Evolutionary conservation across 2,329 filamentous ascomycete genomes (phyloP).

Genomic region (Colletotrichum spinosum): DNA sequence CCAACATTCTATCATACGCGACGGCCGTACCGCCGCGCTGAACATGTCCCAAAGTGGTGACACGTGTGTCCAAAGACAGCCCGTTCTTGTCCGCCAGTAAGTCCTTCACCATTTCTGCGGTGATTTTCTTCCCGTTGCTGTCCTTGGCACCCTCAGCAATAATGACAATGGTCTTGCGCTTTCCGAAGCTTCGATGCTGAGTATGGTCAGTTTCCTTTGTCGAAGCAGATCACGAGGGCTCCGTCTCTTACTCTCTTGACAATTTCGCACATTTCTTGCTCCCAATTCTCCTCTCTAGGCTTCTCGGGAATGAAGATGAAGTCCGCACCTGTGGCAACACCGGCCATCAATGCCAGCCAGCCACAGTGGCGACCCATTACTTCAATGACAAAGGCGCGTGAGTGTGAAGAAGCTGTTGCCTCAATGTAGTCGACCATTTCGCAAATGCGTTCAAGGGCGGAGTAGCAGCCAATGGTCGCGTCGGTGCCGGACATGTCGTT

Average conservation of each 20-base stretch:
- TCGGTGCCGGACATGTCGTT: slow-evolving; percentile 98
- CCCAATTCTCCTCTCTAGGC: slow-evolving; percentile 88
- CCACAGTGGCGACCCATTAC: slow-evolving; percentile 99
- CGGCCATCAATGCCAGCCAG: slow-evolving; percentile 96
- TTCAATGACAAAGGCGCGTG: slow-evolving; percentile 95
- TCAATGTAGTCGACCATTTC: slow-evolving; percentile 98
- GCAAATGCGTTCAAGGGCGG: slow-evolving; percentile 91
- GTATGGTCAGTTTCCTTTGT: slow-evolving; percentile 17
- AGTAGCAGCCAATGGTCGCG: slow-evolving; percentile 97
- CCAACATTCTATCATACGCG: slow-evolving; percentile 93
- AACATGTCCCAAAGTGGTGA: slow-evolving; percentile 97
- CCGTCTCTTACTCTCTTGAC: slow-evolving; percentile 71
- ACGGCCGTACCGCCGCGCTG: slow-evolving; percentile 93
- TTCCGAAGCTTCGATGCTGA: slow-evolving; percentile 87
- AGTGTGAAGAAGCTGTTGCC: slow-evolving; percentile 93
- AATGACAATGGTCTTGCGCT: slow-evolving; percentile 98
- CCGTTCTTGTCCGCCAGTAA: slow-evolving; percentile 83
- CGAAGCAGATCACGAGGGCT: not conserved
- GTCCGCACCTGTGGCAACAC: slow-evolving; percentile 93
- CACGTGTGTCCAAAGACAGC: slow-evolving; percentile 88
- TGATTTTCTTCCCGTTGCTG: slow-evolving; percentile 84
- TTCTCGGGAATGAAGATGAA: slow-evolving; percentile 98
- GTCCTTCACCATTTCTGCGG: slow-evolving; percentile 83
- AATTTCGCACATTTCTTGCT: slow-evolving; percentile 85
- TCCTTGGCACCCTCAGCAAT: slow-evolving; percentile 96